A percentile compares a stretch with the other conserved stretches of the same genome.
Evolutionary conservation across 495 filamentous ascomycete genomes (phyloP).

Genomic region (Penicillium goetzii): DNA sequence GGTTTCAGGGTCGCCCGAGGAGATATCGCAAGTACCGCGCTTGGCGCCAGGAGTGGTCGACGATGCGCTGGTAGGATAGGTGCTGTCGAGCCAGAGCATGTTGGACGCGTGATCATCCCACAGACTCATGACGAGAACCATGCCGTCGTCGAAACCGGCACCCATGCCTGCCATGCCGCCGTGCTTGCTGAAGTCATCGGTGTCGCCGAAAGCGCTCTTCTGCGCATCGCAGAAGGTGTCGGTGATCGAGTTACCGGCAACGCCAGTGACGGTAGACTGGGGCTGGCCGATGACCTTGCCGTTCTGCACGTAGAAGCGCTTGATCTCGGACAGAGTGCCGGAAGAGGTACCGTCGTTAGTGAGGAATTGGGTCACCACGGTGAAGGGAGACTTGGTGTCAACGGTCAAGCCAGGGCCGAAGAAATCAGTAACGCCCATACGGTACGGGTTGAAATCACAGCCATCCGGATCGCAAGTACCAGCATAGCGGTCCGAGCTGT

Average conservation of each 20-base stretch:
- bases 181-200: constrained; percentile 57
- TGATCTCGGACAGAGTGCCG: constrained; percentile 64
- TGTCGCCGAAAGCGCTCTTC: constrained; percentile 64
- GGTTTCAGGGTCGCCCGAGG: constrained; percentile 63
- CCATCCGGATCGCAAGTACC: constrained; percentile 75
- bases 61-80: constrained; percentile 63
- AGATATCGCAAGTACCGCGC: constrained; percentile 69
- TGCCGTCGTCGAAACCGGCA: constrained; percentile 55
- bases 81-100: constrained; percentile 87
- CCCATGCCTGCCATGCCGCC: constrained; percentile 66
- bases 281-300: constrained; percentile 65
- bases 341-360: constrained; percentile 57
- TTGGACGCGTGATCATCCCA: constrained; percentile 78
- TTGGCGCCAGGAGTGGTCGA: constrained; percentile 63
- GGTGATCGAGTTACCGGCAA: constrained; percentile 62
- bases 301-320: constrained; percentile 73
- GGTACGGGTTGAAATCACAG: constrained; percentile 81
- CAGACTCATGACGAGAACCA: constrained; percentile 79
- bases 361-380: constrained; percentile 73
- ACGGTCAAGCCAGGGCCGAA: constrained; percentile 63
- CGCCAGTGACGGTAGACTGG: constrained; percentile 52
- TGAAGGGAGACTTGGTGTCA: constrained; percentile 66
- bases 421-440: constrained; percentile 64
- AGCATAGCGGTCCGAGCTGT: constrained; percentile 46
- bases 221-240: constrained; percentile 62